Percentiles rank a stretch among this genome's conserved stretches.
These are phyloP conservation scores for Rhodotorula paludigena DNA, from an alignment of 768 basidiomycete genomes.

Conservation along the genomic window DNA sequence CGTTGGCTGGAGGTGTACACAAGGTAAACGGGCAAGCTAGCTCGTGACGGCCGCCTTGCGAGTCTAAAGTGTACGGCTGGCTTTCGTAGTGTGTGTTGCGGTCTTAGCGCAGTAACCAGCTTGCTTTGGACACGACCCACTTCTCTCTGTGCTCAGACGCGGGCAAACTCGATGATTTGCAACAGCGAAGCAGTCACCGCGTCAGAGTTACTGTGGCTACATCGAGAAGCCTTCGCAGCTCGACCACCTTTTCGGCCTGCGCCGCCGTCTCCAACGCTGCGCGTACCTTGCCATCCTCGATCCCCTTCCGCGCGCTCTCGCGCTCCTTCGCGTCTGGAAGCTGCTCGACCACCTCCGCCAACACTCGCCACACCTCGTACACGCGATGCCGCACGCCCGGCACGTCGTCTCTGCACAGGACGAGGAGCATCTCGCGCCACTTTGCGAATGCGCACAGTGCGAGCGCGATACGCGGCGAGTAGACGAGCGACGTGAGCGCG, in stretches of 20 bases:
- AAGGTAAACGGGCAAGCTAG: too few species aligned
- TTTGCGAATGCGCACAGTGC: background rate
- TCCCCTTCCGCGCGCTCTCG: background rate
- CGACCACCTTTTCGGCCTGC: background rate
- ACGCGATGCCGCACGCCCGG: slow-evolving; percentile 22
- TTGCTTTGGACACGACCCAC: too few species aligned
- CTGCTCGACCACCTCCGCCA: slow-evolving; percentile 3
- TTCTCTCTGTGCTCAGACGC: too few species aligned
- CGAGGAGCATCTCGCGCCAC: slow-evolving; percentile 19
- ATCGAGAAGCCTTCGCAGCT: background rate
- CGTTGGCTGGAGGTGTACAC: too few species aligned
- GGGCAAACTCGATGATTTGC: too few species aligned
- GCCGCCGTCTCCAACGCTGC: slow-evolving; percentile 3
- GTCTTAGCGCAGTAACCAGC: too few species aligned
- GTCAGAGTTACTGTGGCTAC: too few species aligned
- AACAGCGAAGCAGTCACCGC: too few species aligned
- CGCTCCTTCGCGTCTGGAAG: background rate
- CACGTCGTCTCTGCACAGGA: slow-evolving; percentile 14
- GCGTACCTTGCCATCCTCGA: background rate
- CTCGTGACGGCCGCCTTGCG: too few species aligned
- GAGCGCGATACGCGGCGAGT: slow-evolving; percentile 49
- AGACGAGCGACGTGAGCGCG: slow-evolving; percentile 73
- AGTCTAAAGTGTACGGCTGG: too few species aligned
- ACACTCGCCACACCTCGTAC: slow-evolving; percentile 23
- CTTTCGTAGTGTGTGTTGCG: too few species aligned